Percentiles rank a stretch among this genome's conserved stretches.
These are phyloP conservation scores for Takashimella tepidaria DNA, from an alignment of 1,284 basidiomycete species.

Conservation along the genomic window DNA sequence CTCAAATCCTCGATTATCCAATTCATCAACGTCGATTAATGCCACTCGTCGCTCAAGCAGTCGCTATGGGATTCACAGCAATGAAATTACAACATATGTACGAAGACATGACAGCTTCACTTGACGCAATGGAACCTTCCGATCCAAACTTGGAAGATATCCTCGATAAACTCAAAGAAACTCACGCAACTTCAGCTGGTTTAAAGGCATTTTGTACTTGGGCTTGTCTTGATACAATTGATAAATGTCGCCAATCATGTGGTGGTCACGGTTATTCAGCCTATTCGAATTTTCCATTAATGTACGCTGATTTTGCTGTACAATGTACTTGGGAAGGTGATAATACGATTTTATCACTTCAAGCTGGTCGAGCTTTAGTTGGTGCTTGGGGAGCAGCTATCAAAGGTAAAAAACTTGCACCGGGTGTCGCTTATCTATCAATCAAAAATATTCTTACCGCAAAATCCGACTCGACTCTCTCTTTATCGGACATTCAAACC, in stretches of 20 bases:
- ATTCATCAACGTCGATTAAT: conserved; percentile 58
- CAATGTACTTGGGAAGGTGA: conserved; percentile 57
- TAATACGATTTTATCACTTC: conserved; percentile 54
- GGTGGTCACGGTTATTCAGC: conserved; percentile 58
- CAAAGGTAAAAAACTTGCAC: conserved; percentile 50
- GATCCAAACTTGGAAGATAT: conserved; percentile 46
- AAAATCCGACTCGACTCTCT: conserved; percentile 50
- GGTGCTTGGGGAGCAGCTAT: conserved; percentile 50
- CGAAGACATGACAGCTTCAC: conserved; percentile 50
- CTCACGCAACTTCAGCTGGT: conserved; percentile 56
- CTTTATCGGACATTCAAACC: conserved; percentile 50
- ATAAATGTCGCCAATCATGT: conserved; percentile 54
- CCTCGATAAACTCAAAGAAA: conserved; percentile 55
- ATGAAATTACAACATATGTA: conserved; percentile 49
- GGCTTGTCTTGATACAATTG: conserved; percentile 55
- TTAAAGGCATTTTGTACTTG: conserved; percentile 60
- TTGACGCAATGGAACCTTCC: conserved; percentile 53
- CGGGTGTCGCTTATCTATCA: conserved; percentile 53
- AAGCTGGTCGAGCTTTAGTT: conserved; percentile 54
- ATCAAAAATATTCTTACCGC: conserved; percentile 43
- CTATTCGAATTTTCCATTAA: conserved; percentile 54
- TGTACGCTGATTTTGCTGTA: conserved; percentile 55
- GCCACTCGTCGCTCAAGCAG: conserved; percentile 55
- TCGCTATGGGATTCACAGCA: conserved; percentile 55
- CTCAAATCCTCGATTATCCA: conserved; percentile 56